phyloP scores from a whole-genome alignment of 1,139 yeast species.

The Debaryomyces robertsiae region DNA sequence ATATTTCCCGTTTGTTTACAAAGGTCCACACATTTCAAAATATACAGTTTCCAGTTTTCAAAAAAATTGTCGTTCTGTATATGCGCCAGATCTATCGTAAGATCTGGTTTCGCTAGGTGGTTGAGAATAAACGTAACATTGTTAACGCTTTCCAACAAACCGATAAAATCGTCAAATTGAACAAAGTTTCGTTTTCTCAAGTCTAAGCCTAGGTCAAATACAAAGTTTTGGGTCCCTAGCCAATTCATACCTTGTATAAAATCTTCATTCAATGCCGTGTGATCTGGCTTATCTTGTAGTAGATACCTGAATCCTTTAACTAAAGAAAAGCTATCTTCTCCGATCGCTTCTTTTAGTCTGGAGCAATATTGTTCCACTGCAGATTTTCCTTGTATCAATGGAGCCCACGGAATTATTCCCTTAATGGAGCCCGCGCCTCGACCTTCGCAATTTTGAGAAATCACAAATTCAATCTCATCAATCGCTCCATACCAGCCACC shows the following conservation, averaged over 20 bases:
- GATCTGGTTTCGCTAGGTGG: slow-evolving; percentile 43
- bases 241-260: slow-evolving; percentile 33
- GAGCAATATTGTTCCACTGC: slow-evolving; percentile 13
- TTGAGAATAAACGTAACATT: slow-evolving; percentile 34
- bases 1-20: slow-evolving; percentile 18
- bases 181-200: slow-evolving; percentile 36
- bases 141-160: slow-evolving; percentile 22
- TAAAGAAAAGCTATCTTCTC: slow-evolving; percentile 10
- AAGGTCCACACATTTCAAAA: slow-evolving; percentile 20
- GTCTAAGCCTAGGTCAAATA: slow-evolving; percentile 46
- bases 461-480: slow-evolving; percentile 5
- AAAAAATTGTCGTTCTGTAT: slow-evolving; percentile 12
- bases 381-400: slow-evolving; percentile 18
- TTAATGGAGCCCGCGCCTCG: slow-evolving; percentile 9
- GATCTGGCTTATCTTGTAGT: slow-evolving; percentile 41
- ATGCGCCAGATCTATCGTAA: slow-evolving; percentile 17
- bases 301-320: slow-evolving; percentile 41
- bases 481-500: slow-evolving; percentile 8
- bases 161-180: slow-evolving; percentile 37
- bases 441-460: background rate
- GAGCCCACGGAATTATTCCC: slow-evolving; percentile 23
- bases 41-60: slow-evolving; percentile 22
- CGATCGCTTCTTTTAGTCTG: slow-evolving; percentile 12
- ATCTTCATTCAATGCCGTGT: slow-evolving; percentile 26
- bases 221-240: slow-evolving; percentile 26